phyloP scores from a whole-genome alignment of 148 eudicot genomes.

The Vaccinium darrowii region DNA sequence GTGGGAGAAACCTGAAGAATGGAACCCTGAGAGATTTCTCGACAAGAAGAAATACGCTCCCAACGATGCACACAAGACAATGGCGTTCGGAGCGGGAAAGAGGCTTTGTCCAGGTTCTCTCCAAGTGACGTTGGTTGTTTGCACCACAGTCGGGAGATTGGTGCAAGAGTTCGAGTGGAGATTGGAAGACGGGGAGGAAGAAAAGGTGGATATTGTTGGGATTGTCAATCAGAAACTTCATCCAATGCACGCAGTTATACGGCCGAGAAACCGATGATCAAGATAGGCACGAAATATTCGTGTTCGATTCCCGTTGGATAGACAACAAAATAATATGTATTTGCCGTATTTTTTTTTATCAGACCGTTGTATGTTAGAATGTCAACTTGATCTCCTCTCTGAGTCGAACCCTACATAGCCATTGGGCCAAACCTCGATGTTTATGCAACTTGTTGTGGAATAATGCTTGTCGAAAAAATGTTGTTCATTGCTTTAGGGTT shows the following conservation, averaged over 20 bases:
- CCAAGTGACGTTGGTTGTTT: constrained; percentile 62
- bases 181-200: constrained; percentile 61
- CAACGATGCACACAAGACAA: constrained; percentile 64
- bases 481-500: too few species aligned
- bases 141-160: constrained; percentile 62
- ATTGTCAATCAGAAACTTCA: constrained; percentile 70
- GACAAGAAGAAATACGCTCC: constrained; percentile 36
- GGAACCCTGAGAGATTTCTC: constrained; percentile 83
- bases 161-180: constrained; percentile 85
- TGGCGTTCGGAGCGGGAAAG: constrained; percentile 93
- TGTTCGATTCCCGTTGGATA: too few species aligned
- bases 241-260: constrained; percentile 53
- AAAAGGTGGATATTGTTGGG: constrained; percentile 59
- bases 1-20: constrained; percentile 73
- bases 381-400: too few species aligned
- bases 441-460: too few species aligned
- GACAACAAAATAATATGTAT: too few species aligned
- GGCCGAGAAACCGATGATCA: constrained; percentile 34
- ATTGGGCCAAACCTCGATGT: too few species aligned
- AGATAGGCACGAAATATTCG: neutral
- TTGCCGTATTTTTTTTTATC: too few species aligned
- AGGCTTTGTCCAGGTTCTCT: constrained; percentile 82
- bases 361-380: too few species aligned
- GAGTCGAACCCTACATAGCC: too few species aligned
- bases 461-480: too few species aligned